Conservation (phyloP, 2,329 filamentous ascomycete genomes). For the Celoporthe dispersa region DNA sequence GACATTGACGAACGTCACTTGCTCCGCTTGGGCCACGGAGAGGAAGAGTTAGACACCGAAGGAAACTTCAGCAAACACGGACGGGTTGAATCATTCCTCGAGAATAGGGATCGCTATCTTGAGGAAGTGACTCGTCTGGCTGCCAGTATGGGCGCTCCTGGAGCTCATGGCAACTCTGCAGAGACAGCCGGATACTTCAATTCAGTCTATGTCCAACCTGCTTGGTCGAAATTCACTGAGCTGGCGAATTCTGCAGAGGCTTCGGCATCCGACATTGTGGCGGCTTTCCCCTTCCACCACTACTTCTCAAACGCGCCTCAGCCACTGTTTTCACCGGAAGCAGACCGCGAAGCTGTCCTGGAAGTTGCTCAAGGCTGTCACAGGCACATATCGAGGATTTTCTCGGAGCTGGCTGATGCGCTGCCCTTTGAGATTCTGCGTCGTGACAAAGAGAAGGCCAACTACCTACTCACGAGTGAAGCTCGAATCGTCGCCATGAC, state of each 20-base stretch:
- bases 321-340: conserved; percentile 74
- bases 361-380: conserved; percentile 86
- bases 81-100: conserved; percentile 91
- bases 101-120: conserved; percentile 79
- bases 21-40: conserved; percentile 88
- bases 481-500: conserved; percentile 99
- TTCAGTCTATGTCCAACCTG: conserved; percentile 84
- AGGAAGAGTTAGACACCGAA: conserved; percentile 88
- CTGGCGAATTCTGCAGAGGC: conserved; percentile 59
- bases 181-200: conserved; percentile 98
- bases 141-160: conserved; percentile 80
- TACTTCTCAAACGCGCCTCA: conserved; percentile 90
- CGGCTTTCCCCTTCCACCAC: conserved; percentile 81
- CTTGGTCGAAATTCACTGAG: conserved; percentile 85
- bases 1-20: conserved; percentile 96
- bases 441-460: conserved; percentile 87
- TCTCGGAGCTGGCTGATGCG: conserved; percentile 89
- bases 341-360: conserved; percentile 67
- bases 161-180: conserved; percentile 93
- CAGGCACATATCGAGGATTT: conserved; percentile 85
- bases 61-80: conserved; percentile 92
- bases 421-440: conserved; percentile 93
- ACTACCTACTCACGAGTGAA: conserved; percentile 93
- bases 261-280: conserved; percentile 65
- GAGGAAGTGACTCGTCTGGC: conserved; percentile 86